Base-by-base conservation (phyloP, 495 filamentous ascomycete genomes). In the Amniculicola lignicola region DNA sequence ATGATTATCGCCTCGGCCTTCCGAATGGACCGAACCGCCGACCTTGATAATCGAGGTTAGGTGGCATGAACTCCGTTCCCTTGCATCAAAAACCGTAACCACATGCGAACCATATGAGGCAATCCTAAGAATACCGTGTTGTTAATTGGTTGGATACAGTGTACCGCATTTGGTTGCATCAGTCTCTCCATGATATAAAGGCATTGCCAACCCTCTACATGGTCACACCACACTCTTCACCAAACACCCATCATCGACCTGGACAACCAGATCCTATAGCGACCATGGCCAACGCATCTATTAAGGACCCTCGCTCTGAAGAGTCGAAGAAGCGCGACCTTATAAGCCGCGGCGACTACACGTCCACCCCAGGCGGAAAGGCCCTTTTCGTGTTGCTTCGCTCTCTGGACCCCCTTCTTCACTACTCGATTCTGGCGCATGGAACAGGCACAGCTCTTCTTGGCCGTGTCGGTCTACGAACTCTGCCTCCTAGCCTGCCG, bases 351-450 rank as follows among this genome's bases (percentile, higher is more conserved):
- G 66, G 67, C 36, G 50, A 59, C 54, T 61, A 69, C 39, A 35
- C 39, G 14, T 54, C 74, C 42, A 76, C 78, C 5, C 72, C 73
- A 7, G 35, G 72, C 6, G 82, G 81, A 10, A 79, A 69, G 2
- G 59, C 74, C 2, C 67, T 76, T 63, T 86, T 86, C 70, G 55
- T 83, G 57, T 75, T 75, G 46, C 72, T 83, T 2, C 81, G 82
- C 44, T 64, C 73, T 6, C 67, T 77, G 56, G 82, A 87, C 60
- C 69, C 77, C 6, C 69, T 76, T 18, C 70, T 84, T 19, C 83
- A 87, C 67, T 79, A 79, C 62, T 66, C 64, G 24, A 74, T 87
- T 31, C 69, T 80, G 4, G 55, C 59, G 7, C 55, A 68, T 15
- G 66, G 67, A 27, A 35, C 63, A 11, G 75, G 71, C 25, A 51